Evolutionary conservation across 2,329 filamentous ascomycete genomes (phyloP), one percentile per base, ranked within the genome.

Genomic region (Colletotrichum godetiae): DNA sequence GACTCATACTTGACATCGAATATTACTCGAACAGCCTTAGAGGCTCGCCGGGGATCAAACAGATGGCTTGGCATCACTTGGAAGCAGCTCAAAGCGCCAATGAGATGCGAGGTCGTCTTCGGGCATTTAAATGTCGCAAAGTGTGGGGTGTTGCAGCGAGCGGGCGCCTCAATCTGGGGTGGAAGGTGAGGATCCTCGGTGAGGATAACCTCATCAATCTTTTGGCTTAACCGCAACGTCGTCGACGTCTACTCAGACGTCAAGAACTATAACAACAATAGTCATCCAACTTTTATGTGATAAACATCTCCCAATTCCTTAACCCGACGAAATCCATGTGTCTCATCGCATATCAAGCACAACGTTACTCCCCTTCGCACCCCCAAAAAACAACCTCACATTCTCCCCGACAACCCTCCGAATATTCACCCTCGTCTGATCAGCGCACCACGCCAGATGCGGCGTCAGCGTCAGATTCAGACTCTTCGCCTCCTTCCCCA

Each of bases 401-500:
- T 76, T 76, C 70, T 75, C 67, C 1, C 61, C 67, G 19, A 76
- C 74, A 1, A 75, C 71, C 53, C 62, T 60, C 53, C 63, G 35
- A 24, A 75, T 71, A 15, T 76, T 76, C 37, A 71, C 53, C 46
- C 58, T 58, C 52, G 75, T 76, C 64, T 75, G 68, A 35, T 76
- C 75, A 15, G 73, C 75, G 53, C 71, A 75, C 75, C 75, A 76
- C 13, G 75, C 74, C 22, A 76, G 58, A 22, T 84, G 82, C 42
- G 82, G 82, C 57, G 78, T 81, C 27, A 83, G 71, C 62, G 80
- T 77, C 27, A 78, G 64, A 24, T 82, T 81, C 70, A 77, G 77
- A 56, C 79, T 71, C 27, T 24, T 8, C 12, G 72, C 69, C 15
- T 27, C 70, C 33, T 69, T 55, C 5, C 70, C 65, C 11, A 76